Evolutionary conservation across 257 asterid genomes (phyloP), one percentile per base, ranked within the genome.

Genomic region (Jacaranda mimosifolia): DNA sequence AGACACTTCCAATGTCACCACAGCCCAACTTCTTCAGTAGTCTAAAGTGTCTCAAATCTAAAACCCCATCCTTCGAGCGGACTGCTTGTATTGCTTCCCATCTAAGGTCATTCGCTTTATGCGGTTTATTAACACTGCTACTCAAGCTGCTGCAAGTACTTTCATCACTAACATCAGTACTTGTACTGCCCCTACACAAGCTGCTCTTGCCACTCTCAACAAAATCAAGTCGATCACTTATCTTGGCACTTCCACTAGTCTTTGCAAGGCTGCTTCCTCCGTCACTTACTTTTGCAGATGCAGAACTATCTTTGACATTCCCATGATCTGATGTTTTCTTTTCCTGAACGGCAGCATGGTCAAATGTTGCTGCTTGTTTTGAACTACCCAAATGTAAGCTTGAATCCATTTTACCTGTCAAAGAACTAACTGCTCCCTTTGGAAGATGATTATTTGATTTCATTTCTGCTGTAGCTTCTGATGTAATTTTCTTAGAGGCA

Each of bases 181-280:
- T 89, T 0, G 97, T 87, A 84, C 98, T 93, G 15, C 96, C 98
- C 75, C 97, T 82, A 79, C 91, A 93, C 87, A 91, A 78, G 77
- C 97, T 92, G 90, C 91, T 92, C 85, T 92, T 92, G 35, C 97
- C 93, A 74, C 97, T 92, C 81, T 91, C 97, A 35, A 78, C 86
- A 46, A 84, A 86, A 66, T 92, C 96, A 15, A 80, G 81, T 19
- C 84, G 85, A 17, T 88, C 96, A 39, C 91, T 87, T 36, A 78
- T 78, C 81, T 87, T 89, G 76, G 86, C 82, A 70, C 85, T 80
- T 60, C 89, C 94, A 65, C 91, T 91, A 32, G 91, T 85, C 82
- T 91, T 89, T 6, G 83, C 80, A 52, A 85, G 75, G 79, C 89
- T 84, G 77, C 81, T 84, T 3, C 83, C 81, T 69, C 86, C 91